Evolutionary conservation across 2,329 filamentous ascomycete genomes (phyloP), one percentile per base, ranked within the genome.

Genomic region (Paramyrothecium roridum): DNA sequence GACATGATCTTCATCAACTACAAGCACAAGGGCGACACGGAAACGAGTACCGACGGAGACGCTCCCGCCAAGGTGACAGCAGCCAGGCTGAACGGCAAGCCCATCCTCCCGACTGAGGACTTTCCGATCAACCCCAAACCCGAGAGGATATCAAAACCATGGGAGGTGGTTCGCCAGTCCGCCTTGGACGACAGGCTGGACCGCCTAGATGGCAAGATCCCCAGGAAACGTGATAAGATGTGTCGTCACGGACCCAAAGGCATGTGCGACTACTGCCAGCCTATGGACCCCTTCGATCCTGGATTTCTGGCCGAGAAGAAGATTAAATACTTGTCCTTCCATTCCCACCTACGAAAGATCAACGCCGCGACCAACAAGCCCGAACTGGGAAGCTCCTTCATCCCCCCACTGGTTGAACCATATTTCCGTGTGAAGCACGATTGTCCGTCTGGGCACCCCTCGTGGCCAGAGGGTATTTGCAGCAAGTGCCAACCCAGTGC

Each of bases 211-310:
- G 95, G 95, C 62, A 99, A 96, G 76, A 96, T 97, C 52, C 77
- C 85, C 20, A 81, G 93, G 59, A 83, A 83, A 58, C 82, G 82
- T 56, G 91, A 96, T 70, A 90, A 90, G 69, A 95, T 99, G 92
- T 99, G 95, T 76, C 88, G 91, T 59, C 95, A 99, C 71, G 93
- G 93, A 1, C 87, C 89, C 52, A 98, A 96, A 75, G 95, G 95
- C 70, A 99, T 99, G 95, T 99, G 95, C 73, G 95, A 99, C 75
- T 96, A 97, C 75, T 99, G 95, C 76, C 96, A 96, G 85, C 96
- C 96, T 0, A 76, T 98, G 52, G 95, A 99, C 67, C 95, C 95
- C 1, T 99, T 96, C 73, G 88, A 96, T 67, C 73, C 88, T n/a
- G 86, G 86, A 54, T 97, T 97, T 65, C 82, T 99, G 19, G 84